Evolutionary conservation across 75 land plant genomes (phyloP), one percentile per base, ranked within the genome.

Genomic region (Adiantum capillusveneris): DNA sequence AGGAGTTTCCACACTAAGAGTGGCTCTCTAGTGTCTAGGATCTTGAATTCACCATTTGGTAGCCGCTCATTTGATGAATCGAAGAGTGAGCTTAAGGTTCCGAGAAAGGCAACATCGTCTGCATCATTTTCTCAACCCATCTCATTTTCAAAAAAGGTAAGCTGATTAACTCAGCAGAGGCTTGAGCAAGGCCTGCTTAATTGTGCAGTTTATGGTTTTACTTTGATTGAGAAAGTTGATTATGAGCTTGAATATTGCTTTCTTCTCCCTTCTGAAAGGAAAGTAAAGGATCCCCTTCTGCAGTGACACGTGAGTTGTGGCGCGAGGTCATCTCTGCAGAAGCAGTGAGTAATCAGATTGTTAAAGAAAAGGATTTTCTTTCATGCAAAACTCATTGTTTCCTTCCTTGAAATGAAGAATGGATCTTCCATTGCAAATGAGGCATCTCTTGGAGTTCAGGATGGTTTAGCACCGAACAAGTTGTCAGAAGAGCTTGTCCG

Each of bases 401-500:
- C n/a, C n/a, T n/a, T n/a, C n/a, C n/a, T n/a, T n/a, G 42, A 9
- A 39, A 39, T 39, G 42, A 7, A 39, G 42, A 39, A 39, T 13
- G 12, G 12, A 39, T 39, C 42, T 13, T 39, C 12, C 13, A 39
- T 9, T 7, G 7, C 42, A 9, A 39, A 7, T 39, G 78, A 75
- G 0, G 45, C 78, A 11, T 21, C 36, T 27, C 42, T 68, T 45
- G 66, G 64, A 22, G 67, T 80, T 60, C 78, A 73, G 57, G 64
- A 74, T 21, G 51, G 65, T 0, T 76, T 74, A 22, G 64, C 84
- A 44, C 90, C 96, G 1, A 89, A 89, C 66, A 64, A 63, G 53
- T 63, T 94, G 13, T 89, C 98, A 6, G 98, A 89, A 62, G 95
- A 89, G 48, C 62, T 94, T 62, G 77, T 94, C 17, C 80, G 80